These are phyloP conservation scores for Candida dajiaensis DNA, from an alignment of 805 yeast genomes.

Conservation along the genomic window DNA sequence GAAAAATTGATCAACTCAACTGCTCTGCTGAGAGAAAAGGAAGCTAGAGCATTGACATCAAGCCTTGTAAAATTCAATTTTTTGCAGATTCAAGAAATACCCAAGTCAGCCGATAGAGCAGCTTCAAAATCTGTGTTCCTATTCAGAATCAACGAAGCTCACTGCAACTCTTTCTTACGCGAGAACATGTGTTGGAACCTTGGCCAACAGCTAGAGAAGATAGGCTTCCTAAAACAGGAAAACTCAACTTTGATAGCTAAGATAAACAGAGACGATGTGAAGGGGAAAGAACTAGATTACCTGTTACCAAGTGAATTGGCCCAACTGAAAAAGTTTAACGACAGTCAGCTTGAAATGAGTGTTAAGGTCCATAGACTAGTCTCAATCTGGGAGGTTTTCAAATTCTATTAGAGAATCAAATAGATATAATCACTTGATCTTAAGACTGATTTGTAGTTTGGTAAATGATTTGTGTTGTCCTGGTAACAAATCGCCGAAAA, in stretches of 20 bases:
- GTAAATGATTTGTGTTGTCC: background rate
- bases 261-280: constrained; percentile 85
- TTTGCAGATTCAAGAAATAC: constrained; percentile 88
- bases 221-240: constrained; percentile 49
- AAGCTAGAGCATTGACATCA: constrained; percentile 65
- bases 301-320: constrained; percentile 69
- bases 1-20: constrained; percentile 75
- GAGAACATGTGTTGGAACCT: constrained; percentile 42
- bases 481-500: background rate
- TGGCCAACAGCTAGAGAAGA: constrained; percentile 43
- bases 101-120: constrained; percentile 85
- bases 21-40: constrained; percentile 72
- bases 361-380: constrained; percentile 52
- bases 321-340: constrained; percentile 58
- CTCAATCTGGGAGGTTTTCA: constrained; percentile 51
- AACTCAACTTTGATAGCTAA: constrained; percentile 68
- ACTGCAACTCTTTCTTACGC: constrained; percentile 41
- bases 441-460: background rate
- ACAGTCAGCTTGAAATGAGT: constrained; percentile 47
- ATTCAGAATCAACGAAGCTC: constrained; percentile 61
- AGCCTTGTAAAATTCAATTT: constrained; percentile 63
- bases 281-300: constrained; percentile 71
- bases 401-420: constrained; percentile 21
- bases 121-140: constrained; percentile 83
- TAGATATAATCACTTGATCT: background rate